Evolutionary conservation across 2,329 filamentous ascomycete genomes (phyloP).

Genomic region (Westerdykella ornata): DNA sequence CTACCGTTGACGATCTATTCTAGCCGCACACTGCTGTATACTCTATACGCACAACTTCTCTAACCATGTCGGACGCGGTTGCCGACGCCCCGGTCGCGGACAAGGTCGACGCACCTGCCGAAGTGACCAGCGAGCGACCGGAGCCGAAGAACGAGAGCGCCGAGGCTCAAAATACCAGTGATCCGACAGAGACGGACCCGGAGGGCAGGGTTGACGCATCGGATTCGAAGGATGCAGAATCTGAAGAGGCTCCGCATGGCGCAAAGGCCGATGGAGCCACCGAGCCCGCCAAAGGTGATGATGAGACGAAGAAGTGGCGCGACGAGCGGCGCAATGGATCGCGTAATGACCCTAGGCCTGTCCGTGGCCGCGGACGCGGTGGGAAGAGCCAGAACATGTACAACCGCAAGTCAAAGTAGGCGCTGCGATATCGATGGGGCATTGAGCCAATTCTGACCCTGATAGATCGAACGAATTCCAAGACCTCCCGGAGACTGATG

Average conservation of each 20-base stretch:
- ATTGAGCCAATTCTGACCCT: too few species aligned
- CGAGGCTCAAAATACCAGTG: too few species aligned
- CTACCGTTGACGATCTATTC: too few species aligned
- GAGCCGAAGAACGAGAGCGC: neutral
- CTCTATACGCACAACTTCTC: too few species aligned
- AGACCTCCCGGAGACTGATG: slow-evolving; percentile 61
- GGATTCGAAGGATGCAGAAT: neutral
- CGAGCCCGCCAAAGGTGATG: slow-evolving; percentile 7
- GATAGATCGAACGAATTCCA: slow-evolving; percentile 23
- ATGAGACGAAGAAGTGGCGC: neutral
- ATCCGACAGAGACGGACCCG: too few species aligned
- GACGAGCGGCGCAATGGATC: neutral
- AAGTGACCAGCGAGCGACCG: neutral
- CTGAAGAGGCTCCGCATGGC: slow-evolving; percentile 12
- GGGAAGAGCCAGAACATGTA: too few species aligned
- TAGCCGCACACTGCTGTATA: too few species aligned
- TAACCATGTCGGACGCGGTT: neutral
- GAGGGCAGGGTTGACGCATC: too few species aligned
- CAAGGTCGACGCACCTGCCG: neutral
- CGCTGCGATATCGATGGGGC: too few species aligned
- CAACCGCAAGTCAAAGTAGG: too few species aligned
- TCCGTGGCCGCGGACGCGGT: neutral
- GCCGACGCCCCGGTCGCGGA: neutral
- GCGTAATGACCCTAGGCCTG: neutral
- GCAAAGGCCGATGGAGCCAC: slow-evolving; percentile 4